Percentiles rank a stretch among this genome's conserved stretches.
Evolutionary conservation across 768 basidiomycete species (phyloP).

Genomic region (Lanmaoa rubissima): DNA sequence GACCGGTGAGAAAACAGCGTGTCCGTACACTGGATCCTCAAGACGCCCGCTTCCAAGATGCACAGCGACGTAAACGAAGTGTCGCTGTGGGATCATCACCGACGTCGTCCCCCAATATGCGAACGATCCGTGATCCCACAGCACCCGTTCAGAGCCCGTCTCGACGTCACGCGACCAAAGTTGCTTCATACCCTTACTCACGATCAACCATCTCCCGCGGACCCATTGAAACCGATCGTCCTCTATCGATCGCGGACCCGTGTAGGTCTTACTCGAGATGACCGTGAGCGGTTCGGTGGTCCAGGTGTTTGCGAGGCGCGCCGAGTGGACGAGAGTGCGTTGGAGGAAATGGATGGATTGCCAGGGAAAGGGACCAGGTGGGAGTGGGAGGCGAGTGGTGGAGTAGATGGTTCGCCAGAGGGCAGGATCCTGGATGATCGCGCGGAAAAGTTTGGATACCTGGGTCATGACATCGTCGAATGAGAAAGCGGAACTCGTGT

Average conservation of each 20-base stretch:
- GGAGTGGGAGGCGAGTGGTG: slow-evolving; percentile 11
- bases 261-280: slow-evolving; percentile 3
- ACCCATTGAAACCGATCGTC: slow-evolving; percentile 16
- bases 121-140: slow-evolving; percentile 16
- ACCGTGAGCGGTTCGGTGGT: slow-evolving; percentile 10
- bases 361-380: slow-evolving; percentile 21
- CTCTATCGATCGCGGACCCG: slow-evolving; percentile 4
- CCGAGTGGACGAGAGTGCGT: slow-evolving; percentile 18
- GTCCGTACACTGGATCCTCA: slow-evolving; percentile 14
- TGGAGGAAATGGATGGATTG: slow-evolving; percentile 18
- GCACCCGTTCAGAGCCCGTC: slow-evolving; percentile 7
- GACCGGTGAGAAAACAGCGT: not conserved
- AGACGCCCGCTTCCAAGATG: slow-evolving; percentile 9
- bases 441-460: slow-evolving; percentile 16
- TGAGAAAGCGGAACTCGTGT: not conserved
- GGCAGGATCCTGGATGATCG: slow-evolving; percentile 8
- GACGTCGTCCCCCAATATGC: slow-evolving; percentile 9
- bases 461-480: not conserved
- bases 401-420: slow-evolving; percentile 17
- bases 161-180: slow-evolving; percentile 15
- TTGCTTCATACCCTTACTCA: slow-evolving; percentile 13
- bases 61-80: slow-evolving; percentile 17
- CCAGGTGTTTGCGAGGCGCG: slow-evolving; percentile 14
- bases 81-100: slow-evolving; percentile 6
- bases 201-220: slow-evolving; percentile 19